phyloP scores from a whole-genome alignment of 2,329 filamentous ascomycete genomes.

The Chaetomium sp. region DNA sequence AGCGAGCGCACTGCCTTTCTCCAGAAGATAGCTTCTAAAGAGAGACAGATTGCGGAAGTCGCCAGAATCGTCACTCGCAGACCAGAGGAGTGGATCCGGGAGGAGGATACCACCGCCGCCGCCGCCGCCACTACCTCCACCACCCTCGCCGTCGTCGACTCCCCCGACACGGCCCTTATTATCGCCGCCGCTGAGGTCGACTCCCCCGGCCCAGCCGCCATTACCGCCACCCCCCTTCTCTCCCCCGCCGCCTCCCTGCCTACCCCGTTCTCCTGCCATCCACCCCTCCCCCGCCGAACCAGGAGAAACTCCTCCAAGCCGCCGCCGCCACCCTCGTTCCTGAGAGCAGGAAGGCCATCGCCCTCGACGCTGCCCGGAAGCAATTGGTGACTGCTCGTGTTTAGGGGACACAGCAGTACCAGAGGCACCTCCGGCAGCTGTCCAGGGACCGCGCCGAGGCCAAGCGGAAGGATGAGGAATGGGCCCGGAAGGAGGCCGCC shows the following conservation, averaged over 20 bases:
- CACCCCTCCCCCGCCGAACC: background rate
- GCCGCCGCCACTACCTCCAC: background rate
- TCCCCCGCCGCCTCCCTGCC: background rate
- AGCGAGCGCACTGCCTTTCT: background rate
- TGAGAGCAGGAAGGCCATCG: background rate
- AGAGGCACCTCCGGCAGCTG: background rate
- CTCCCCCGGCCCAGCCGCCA: constrained; percentile 10
- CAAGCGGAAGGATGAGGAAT: background rate
- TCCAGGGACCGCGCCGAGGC: background rate
- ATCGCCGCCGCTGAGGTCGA: background rate
- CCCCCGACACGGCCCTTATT: constrained; percentile 5
- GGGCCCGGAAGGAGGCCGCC: too few relatives aligned
- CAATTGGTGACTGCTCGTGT: background rate
- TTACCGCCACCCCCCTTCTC: background rate
- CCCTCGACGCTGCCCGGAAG: background rate
- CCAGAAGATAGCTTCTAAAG: background rate
- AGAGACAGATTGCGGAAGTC: background rate
- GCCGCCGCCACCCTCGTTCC: constrained; percentile 1
- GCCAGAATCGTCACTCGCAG: background rate
- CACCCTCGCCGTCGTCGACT: background rate
- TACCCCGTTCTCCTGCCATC: background rate
- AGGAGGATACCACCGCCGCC: constrained; percentile 3
- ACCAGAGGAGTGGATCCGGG: background rate
- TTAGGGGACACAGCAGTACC: background rate
- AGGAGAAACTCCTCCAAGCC: background rate